These are phyloP conservation scores for Carex parvula DNA, from an alignment of 176 grass and related monocot genomes.

Conservation along the genomic window DNA sequence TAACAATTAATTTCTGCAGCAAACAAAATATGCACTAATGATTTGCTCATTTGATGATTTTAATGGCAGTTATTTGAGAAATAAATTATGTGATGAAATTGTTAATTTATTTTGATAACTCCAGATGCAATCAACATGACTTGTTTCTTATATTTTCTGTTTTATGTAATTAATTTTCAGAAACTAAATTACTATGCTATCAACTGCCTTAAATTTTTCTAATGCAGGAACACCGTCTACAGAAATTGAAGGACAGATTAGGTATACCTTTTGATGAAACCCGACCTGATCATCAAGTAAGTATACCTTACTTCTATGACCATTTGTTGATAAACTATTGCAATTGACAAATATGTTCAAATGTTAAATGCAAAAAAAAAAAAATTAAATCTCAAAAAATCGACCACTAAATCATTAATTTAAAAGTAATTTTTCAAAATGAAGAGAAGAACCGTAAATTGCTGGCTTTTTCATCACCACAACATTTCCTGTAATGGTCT, in stretches of 20 bases:
- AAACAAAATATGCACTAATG: not conserved
- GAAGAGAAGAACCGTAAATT: not conserved
- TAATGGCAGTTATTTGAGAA: not conserved
- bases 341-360: not conserved
- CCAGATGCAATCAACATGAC: not conserved
- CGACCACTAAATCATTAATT: not conserved
- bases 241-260: conserved; percentile 35
- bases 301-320: not conserved
- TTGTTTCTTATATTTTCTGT: not conserved
- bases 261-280: conserved; percentile 45
- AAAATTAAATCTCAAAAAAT: not conserved
- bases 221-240: conserved; percentile 35
- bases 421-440: not conserved
- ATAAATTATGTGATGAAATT: not conserved
- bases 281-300: conserved; percentile 45
- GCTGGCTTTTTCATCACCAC: not conserved
- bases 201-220: not conserved
- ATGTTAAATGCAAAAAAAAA: not conserved
- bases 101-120: not conserved
- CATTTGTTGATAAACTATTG: not conserved
- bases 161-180: not conserved
- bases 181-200: not conserved
- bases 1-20: not conserved
- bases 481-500: not conserved
- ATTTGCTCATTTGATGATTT: not conserved